Percentiles rank a stretch among this genome's conserved stretches.
phyloP scores from a whole-genome alignment of 352 stramenopile genomes.

The Globisporangium recalcitrans region DNA sequence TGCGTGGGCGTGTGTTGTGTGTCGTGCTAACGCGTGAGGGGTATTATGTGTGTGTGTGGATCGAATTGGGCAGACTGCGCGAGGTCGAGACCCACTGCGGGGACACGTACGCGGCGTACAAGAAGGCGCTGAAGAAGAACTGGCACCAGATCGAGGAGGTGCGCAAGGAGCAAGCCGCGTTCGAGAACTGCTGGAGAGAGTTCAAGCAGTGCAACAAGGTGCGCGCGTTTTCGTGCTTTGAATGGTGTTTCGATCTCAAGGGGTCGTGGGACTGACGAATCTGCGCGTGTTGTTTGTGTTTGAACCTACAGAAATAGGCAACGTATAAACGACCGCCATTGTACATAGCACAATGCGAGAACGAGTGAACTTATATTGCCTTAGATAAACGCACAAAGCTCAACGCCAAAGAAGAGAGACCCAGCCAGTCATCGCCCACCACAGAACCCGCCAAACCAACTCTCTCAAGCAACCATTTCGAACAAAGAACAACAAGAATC shows the following conservation, averaged over 20 bases:
- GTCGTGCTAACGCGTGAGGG: slow-evolving; percentile 2
- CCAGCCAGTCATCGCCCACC: neutral
- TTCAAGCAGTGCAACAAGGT: slow-evolving; percentile 57
- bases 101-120: slow-evolving; percentile 85
- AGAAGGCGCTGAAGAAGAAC: slow-evolving; percentile 86
- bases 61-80: slow-evolving; percentile 38
- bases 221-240: neutral
- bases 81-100: slow-evolving; percentile 79
- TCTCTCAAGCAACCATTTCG: neutral
- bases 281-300: neutral
- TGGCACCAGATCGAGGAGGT: slow-evolving; percentile 83
- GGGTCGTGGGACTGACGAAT: neutral
- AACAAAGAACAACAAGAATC: neutral
- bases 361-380: slow-evolving; percentile 16
- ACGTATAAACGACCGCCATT: slow-evolving; percentile 10
- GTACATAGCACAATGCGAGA: slow-evolving; percentile 8
- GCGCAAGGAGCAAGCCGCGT: slow-evolving; percentile 80
- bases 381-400: slow-evolving; percentile 11
- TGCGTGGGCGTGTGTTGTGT: neutral
- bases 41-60: neutral
- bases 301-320: slow-evolving; percentile 8
- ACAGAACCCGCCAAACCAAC: neutral
- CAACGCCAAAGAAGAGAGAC: neutral
- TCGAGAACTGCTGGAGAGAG: slow-evolving; percentile 83
- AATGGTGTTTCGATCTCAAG: neutral